Conservation (phyloP, 108 stramenopile species). For the Fistulifera pelliculosa region DNA sequence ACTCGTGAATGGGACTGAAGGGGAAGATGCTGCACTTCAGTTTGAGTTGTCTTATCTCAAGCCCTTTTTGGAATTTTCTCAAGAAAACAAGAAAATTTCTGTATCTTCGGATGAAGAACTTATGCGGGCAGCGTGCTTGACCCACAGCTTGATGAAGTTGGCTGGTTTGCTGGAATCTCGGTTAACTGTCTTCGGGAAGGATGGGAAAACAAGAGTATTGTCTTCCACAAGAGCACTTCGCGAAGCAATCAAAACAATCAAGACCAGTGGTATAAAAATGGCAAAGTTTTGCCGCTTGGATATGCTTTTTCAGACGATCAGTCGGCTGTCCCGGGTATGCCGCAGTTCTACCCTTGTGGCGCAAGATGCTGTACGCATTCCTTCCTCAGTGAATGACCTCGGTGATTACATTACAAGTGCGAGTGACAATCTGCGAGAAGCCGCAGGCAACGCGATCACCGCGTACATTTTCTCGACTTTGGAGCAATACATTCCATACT, state of each 20-base stretch:
- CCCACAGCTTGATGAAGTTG: constrained; percentile 66
- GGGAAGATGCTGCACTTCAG: constrained; percentile 43
- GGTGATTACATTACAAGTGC: constrained; percentile 77
- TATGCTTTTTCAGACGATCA: constrained; percentile 65
- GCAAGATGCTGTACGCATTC: constrained; percentile 74
- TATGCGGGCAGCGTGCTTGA: constrained; percentile 62
- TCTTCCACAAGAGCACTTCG: constrained; percentile 56
- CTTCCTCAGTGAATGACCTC: constrained; percentile 75
- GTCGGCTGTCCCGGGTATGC: constrained; percentile 70
- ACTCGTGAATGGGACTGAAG: constrained; percentile 40
- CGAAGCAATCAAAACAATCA: constrained; percentile 75
- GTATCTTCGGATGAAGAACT: constrained; percentile 69
- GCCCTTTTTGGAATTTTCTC: constrained; percentile 52
- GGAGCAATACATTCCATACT: constrained; percentile 80
- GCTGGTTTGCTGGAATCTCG: constrained; percentile 67
- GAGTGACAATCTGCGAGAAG: constrained; percentile 74
- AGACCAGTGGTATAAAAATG: constrained; percentile 62
- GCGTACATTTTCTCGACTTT: constrained; percentile 75
- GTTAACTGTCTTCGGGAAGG: constrained; percentile 45
- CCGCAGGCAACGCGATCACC: constrained; percentile 76
- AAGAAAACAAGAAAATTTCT: constrained; percentile 37
- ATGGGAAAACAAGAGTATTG: constrained; percentile 40
- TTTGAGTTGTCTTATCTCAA: constrained; percentile 50
- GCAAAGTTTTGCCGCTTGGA: constrained; percentile 81
- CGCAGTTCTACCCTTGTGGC: constrained; percentile 72